These are phyloP conservation scores for Ganoderma multipileum DNA, from an alignment of 1,284 basidiomycete species.

Conservation along the genomic window DNA sequence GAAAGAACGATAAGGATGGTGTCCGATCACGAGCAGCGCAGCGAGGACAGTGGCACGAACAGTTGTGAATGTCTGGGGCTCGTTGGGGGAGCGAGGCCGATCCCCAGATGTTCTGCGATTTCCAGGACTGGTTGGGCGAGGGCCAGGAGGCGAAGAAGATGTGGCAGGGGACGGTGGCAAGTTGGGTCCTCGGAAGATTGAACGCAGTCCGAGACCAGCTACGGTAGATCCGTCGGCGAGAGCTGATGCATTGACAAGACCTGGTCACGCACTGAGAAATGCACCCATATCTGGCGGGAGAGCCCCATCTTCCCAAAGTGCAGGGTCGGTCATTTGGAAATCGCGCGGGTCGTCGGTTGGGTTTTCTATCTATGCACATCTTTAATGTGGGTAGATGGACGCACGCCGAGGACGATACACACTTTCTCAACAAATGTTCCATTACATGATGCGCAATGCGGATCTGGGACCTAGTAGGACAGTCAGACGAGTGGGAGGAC, in stretches of 20 bases:
- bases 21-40: neutral
- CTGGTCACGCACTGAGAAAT: slow-evolving; percentile 51
- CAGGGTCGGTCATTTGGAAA: slow-evolving; percentile 51
- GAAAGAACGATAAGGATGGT: slow-evolving; percentile 3
- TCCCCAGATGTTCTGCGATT: slow-evolving; percentile 16
- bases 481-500: slow-evolving; percentile 15
- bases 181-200: slow-evolving; percentile 18
- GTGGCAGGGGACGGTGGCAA: slow-evolving; percentile 4
- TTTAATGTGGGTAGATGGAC: neutral
- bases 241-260: too few species aligned
- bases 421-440: slow-evolving; percentile 82
- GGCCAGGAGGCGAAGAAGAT: slow-evolving; percentile 8
- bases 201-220: slow-evolving; percentile 26
- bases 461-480: slow-evolving; percentile 67
- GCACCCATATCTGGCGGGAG: slow-evolving; percentile 47
- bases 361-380: slow-evolving; percentile 66
- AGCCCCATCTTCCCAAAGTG: slow-evolving; percentile 42
- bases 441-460: slow-evolving; percentile 75
- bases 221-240: neutral
- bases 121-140: slow-evolving; percentile 15
- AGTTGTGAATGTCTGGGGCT: slow-evolving; percentile 9
- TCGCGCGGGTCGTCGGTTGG: slow-evolving; percentile 74
- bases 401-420: slow-evolving; percentile 22
- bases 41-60: slow-evolving; percentile 3
- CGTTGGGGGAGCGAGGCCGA: neutral